Percentiles rank a stretch among this genome's conserved stretches.
Evolutionary conservation across 2,329 filamentous ascomycete genomes (phyloP).

Genomic region (Mariannaea sp.): DNA sequence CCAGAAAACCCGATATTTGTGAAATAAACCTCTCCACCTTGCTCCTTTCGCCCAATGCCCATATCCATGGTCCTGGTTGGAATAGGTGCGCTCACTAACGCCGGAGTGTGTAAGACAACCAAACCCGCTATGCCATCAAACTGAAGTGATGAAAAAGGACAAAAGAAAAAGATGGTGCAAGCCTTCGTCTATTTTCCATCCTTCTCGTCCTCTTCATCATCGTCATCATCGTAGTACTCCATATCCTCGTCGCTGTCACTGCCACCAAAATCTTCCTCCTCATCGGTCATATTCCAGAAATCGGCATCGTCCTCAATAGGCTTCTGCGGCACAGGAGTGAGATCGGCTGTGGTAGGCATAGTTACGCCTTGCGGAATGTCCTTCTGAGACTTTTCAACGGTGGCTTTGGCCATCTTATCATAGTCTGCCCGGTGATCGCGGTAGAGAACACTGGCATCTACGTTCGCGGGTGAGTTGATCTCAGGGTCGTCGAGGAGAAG

Average conservation of each 20-base stretch:
- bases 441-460: conserved; percentile 87
- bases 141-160: conserved; percentile 27
- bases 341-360: conserved; percentile 78
- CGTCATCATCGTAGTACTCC: conserved; percentile 63
- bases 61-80: conserved; percentile 23
- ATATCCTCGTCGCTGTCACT: conserved; percentile 70
- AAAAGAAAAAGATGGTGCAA: conserved; percentile 10
- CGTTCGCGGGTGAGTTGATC: conserved; percentile 90
- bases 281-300: conserved; percentile 79
- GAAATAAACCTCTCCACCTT: conserved; percentile 18
- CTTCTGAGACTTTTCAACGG: conserved; percentile 73
- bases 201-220: conserved; percentile 60
- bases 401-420: conserved; percentile 68
- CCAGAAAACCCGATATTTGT: conserved; percentile 16
- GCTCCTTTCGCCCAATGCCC: conserved; percentile 17
- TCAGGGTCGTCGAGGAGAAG: conserved; percentile 93
- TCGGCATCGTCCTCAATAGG: conserved; percentile 71
- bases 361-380: conserved; percentile 80
- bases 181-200: conserved; percentile 30
- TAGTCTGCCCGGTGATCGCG: conserved; percentile 74
- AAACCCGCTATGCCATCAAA: conserved; percentile 34
- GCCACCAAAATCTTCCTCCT: conserved; percentile 78
- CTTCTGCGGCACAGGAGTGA: conserved; percentile 64
- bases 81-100: conserved; percentile 27
- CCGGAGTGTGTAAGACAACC: conserved; percentile 21